A percentile compares a stretch with the other conserved stretches of the same genome.
phyloP scores from a whole-genome alignment of 108 stramenopile genomes.

The Cylindrotheca closterium region DNA sequence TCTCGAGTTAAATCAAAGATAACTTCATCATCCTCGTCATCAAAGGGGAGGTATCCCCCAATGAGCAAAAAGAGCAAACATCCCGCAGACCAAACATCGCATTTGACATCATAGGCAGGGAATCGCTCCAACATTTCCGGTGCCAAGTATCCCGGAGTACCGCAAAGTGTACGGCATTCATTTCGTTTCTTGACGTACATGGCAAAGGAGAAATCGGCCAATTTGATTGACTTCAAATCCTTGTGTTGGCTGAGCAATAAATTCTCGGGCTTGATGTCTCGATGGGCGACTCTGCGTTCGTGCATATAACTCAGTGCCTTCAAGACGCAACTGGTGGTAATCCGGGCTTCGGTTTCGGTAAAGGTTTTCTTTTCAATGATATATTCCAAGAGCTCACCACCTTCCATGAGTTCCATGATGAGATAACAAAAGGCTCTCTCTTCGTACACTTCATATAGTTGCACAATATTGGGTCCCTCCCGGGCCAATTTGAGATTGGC shows the following conservation, averaged over 20 bases:
- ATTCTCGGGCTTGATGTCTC: constrained; percentile 92
- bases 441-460: constrained; percentile 79
- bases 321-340: constrained; percentile 54
- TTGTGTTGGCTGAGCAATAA: constrained; percentile 73
- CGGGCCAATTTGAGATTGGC: constrained; percentile 47
- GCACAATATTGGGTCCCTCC: constrained; percentile 80
- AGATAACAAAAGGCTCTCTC: constrained; percentile 63
- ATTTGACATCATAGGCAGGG: constrained; percentile 82
- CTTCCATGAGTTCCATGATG: constrained; percentile 80
- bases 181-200: constrained; percentile 50
- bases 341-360: constrained; percentile 74
- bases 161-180: constrained; percentile 87
- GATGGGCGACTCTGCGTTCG: constrained; percentile 73
- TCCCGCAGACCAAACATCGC: constrained; percentile 95
- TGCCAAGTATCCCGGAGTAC: constrained; percentile 94
- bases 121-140: constrained; percentile 89
- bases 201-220: constrained; percentile 98
- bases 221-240: constrained; percentile 77
- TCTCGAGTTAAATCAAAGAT: constrained; percentile 42
- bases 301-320: constrained; percentile 86
- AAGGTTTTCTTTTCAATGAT: constrained; percentile 80
- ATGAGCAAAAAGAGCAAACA: constrained; percentile 91
- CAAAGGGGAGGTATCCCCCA: constrained; percentile 87
- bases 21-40: constrained; percentile 61
- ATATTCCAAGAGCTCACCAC: constrained; percentile 93